Evolutionary conservation across 2,329 filamentous ascomycete genomes (phyloP).

Genomic region (Cladorrhinum sp.): DNA sequence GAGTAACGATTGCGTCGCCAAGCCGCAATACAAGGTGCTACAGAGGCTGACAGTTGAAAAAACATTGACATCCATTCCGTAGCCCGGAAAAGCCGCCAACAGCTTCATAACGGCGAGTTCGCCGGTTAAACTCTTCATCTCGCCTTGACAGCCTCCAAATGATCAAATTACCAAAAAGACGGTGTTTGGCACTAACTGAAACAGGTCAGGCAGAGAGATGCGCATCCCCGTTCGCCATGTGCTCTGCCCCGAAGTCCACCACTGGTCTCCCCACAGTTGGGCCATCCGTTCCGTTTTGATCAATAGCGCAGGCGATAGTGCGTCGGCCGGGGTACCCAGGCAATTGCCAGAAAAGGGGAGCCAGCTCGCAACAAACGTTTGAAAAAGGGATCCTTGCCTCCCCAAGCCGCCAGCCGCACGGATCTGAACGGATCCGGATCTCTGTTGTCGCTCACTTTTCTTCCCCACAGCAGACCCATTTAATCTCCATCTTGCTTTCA

Average conservation of each 20-base stretch:
- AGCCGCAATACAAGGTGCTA: conserved; percentile 1
- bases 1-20: neutral
- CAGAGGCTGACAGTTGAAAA: neutral
- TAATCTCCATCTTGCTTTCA: conserved; percentile 1
- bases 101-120: neutral
- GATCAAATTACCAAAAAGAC: neutral
- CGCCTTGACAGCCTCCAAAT: neutral
- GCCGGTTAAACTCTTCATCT: neutral
- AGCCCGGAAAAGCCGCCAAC: neutral
- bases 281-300: conserved; percentile 5
- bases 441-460: neutral
- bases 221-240: conserved; percentile 10
- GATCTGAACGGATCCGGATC: neutral
- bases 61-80: neutral
- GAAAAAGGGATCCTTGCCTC: neutral
- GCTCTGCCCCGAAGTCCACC: neutral
- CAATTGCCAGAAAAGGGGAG: neutral
- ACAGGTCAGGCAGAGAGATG: neutral
- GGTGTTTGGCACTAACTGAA: neutral
- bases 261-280: neutral
- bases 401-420: neutral
- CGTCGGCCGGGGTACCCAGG: conserved; percentile 3
- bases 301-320: conserved; percentile 7
- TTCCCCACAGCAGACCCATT: conserved; percentile 6
- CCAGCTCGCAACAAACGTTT: neutral